Percentiles rank a stretch among this genome's conserved stretches.
Conservation (phyloP, 2,329 filamentous ascomycete genomes). For the Beauveria sp. region DNA sequence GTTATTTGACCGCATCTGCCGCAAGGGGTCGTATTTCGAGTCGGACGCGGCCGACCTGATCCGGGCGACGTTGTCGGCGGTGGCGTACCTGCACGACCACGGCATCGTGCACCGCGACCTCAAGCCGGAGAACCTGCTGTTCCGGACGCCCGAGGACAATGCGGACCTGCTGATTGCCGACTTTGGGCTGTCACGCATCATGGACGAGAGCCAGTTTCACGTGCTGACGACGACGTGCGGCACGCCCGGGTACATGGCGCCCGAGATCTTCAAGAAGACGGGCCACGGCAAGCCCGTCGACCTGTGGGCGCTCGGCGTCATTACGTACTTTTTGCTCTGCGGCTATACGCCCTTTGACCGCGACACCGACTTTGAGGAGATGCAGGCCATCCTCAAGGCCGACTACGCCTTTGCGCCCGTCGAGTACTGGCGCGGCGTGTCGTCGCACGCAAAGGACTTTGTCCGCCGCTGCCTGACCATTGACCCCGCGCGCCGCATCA, state of each 20-base stretch:
- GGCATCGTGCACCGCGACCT: slow-evolving; percentile 97
- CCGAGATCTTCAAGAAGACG: slow-evolving; percentile 98
- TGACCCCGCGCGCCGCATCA: slow-evolving; percentile 81
- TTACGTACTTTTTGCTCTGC: slow-evolving; percentile 96
- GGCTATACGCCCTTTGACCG: slow-evolving; percentile 98
- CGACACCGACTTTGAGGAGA: slow-evolving; percentile 95
- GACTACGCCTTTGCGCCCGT: slow-evolving; percentile 93
- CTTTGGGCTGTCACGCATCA: slow-evolving; percentile 91
- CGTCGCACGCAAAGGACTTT: slow-evolving; percentile 78
- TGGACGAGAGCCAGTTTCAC: slow-evolving; percentile 98
- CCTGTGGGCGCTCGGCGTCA: slow-evolving; percentile 96
- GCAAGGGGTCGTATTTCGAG: slow-evolving; percentile 98
- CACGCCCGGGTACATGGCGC: slow-evolving; percentile 97
- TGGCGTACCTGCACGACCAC: slow-evolving; percentile 96
- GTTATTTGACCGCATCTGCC: slow-evolving; percentile 96
- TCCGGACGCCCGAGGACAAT: slow-evolving; percentile 95
- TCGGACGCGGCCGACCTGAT: slow-evolving; percentile 94
- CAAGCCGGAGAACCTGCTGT: slow-evolving; percentile 95
- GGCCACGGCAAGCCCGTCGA: slow-evolving; percentile 98
- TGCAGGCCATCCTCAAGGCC: slow-evolving; percentile 95
- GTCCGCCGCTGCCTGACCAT: slow-evolving; percentile 88
- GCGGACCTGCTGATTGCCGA: slow-evolving; percentile 95
- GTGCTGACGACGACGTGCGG: slow-evolving; percentile 96
- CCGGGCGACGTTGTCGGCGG: slow-evolving; percentile 89
- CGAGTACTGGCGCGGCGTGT: slow-evolving; percentile 96